Evolutionary conservation across 257 asterid species (phyloP), one percentile per base, ranked within the genome.

Genomic region (Lithospermum erythrorhizon): DNA sequence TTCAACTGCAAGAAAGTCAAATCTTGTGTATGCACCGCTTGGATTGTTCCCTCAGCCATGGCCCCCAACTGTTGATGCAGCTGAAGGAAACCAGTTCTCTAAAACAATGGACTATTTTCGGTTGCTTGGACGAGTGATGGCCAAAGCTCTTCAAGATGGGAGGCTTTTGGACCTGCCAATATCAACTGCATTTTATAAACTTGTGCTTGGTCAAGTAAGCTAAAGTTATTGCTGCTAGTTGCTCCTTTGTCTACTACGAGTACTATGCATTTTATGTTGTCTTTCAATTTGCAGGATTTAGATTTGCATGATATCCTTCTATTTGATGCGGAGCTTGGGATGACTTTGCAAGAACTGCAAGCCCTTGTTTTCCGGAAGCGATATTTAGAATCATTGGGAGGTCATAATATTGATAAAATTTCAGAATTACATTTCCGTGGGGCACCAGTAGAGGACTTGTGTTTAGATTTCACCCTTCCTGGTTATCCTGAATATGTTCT

Each of bases 81-180:
- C 87, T 41, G 91, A 79, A 61, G 89, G 84, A 54, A 76, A 77
- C 69, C 84, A 78, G 60, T 81, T 93, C 58, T 75, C 82, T 57
- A 93, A 87, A 59, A 87, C 68, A 21, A 69, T 79, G 0, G 97
- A 93, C 58, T 78, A 87, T 75, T 86, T 84, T 65, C 82, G 84
- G 48, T 77, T 93, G 70, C 94, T 89, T 64, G 99, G 99, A 53
- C 82, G 91, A 72, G 94, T 89, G 72, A 84, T 87, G 95, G 99
- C 99, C 32, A 93, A 93, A 79, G 96, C 99, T 72, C 97, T 93
- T 71, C 99, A 93, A 65, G 99, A 93, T 69, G 99, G 96, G 66
- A 81, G 99, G 75, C 95, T 93, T 57, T 80, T 93, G 79, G 99
- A 93, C 79, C 65, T 93, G 67, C 96, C 99, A 21, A 73, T 93